A percentile compares a stretch with the other conserved stretches of the same genome.
phyloP scores from a whole-genome alignment of 441 rosid genomes.

The Pelargonium cotyledonis region DNA sequence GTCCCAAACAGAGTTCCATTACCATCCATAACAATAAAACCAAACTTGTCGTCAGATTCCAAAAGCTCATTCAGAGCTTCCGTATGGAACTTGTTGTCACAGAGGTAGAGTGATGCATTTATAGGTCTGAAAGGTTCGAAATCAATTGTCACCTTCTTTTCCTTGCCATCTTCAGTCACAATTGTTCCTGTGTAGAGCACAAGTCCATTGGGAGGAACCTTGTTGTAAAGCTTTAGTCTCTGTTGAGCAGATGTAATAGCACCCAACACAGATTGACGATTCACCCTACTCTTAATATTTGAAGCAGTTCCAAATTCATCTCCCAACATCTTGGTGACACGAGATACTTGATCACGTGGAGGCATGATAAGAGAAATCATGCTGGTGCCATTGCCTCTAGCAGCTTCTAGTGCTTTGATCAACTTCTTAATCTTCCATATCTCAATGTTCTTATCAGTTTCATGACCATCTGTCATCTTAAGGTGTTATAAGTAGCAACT shows the following conservation, averaged over 20 bases:
- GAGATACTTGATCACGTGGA: not conserved
- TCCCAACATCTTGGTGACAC: slow-evolving; percentile 3
- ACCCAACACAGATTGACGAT: not conserved
- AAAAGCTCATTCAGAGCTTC: slow-evolving; percentile 1
- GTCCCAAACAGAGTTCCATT: not conserved
- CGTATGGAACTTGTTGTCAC: not conserved
- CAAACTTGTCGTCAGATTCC: not conserved
- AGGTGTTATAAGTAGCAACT: not conserved
- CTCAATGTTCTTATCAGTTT: slow-evolving; percentile 1
- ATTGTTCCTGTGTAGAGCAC: not conserved
- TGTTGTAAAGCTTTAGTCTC: not conserved
- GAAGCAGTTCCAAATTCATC: slow-evolving; percentile 2
- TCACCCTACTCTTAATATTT: not conserved
- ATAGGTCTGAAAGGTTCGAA: slow-evolving; percentile 1
- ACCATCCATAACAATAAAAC: not conserved
- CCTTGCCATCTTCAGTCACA: not conserved
- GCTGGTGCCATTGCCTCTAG: slow-evolving; percentile 4
- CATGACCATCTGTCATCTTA: not conserved
- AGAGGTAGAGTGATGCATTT: not conserved
- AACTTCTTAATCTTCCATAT: not conserved
- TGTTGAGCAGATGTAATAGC: not conserved
- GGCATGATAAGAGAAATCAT: slow-evolving; percentile 4
- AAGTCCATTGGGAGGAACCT: slow-evolving; percentile 3
- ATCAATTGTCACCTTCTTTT: slow-evolving; percentile 1
- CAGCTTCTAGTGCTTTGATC: slow-evolving; percentile 1